phyloP scores from a whole-genome alignment of 768 basidiomycete species.

The Auriscalpium microsporum region DNA sequence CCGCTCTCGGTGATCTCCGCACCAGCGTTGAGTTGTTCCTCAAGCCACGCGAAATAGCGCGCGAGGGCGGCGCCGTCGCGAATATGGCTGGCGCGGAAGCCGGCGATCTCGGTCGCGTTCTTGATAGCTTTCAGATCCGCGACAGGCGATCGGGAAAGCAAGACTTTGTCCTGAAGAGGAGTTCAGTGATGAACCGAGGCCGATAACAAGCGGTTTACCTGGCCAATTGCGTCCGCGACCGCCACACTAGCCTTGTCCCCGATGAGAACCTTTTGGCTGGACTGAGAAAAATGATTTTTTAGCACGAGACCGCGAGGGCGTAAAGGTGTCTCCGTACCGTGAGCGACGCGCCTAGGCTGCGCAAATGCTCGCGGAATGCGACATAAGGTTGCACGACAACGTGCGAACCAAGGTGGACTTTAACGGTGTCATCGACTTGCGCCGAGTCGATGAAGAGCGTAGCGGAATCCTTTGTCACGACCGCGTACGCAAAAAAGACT shows the following conservation, averaged over 20 bases:
- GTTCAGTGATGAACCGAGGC: not conserved
- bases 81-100: slow-evolving; percentile 83
- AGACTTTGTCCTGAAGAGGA: slow-evolving; percentile 42
- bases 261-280: slow-evolving; percentile 60
- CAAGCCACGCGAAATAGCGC: slow-evolving; percentile 92
- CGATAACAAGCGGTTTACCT: slow-evolving; percentile 31
- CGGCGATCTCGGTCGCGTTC: slow-evolving; percentile 74
- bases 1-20: slow-evolving; percentile 66
- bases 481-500: slow-evolving; percentile 89
- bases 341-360: slow-evolving; percentile 34
- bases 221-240: slow-evolving; percentile 69
- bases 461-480: slow-evolving; percentile 50
- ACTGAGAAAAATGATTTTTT: not conserved
- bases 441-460: slow-evolving; percentile 59
- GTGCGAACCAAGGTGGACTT: slow-evolving; percentile 42
- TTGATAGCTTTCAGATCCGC: slow-evolving; percentile 77
- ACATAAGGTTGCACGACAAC: slow-evolving; percentile 69
- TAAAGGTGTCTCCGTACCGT: not conserved
- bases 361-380: slow-evolving; percentile 55
- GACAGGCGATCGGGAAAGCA: slow-evolving; percentile 60
- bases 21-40: slow-evolving; percentile 65
- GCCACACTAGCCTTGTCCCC: slow-evolving; percentile 76
- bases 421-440: slow-evolving; percentile 41
- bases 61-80: slow-evolving; percentile 84
- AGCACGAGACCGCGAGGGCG: not conserved